Conservation (phyloP, 2,329 filamentous ascomycete genomes). For the Tolypocladium capitatum region DNA sequence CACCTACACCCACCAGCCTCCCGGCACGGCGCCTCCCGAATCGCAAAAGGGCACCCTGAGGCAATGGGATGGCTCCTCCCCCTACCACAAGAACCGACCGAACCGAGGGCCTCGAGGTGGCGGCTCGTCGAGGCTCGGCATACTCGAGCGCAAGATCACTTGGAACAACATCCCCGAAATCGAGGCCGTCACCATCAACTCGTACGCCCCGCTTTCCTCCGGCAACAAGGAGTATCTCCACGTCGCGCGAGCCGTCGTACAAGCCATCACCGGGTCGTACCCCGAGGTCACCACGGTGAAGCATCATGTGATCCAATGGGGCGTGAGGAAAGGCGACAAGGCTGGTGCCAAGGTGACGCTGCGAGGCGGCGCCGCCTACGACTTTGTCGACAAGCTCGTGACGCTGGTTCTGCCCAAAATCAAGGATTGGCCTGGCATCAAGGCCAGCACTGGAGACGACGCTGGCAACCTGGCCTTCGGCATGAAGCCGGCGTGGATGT, state of each 20-base stretch:
- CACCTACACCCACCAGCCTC: slow-evolving; percentile 74
- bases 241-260: slow-evolving; percentile 70
- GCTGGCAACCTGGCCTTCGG: slow-evolving; percentile 82
- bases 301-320: slow-evolving; percentile 62
- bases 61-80: slow-evolving; percentile 78
- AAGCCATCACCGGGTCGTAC: slow-evolving; percentile 71
- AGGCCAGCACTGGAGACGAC: slow-evolving; percentile 59
- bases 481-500: slow-evolving; percentile 59
- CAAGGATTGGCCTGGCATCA: slow-evolving; percentile 79
- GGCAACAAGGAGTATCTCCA: slow-evolving; percentile 65
- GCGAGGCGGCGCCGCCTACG: slow-evolving; percentile 66
- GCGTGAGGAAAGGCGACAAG: slow-evolving; percentile 55
- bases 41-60: slow-evolving; percentile 53
- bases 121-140: slow-evolving; percentile 45
- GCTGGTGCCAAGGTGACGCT: slow-evolving; percentile 68
- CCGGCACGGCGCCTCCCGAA: slow-evolving; percentile 48
- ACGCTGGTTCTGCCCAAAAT: slow-evolving; percentile 87
- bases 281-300: slow-evolving; percentile 57
- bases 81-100: slow-evolving; percentile 86
- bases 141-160: slow-evolving; percentile 60
- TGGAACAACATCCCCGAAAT: slow-evolving; percentile 81
- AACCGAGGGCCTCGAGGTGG: slow-evolving; percentile 73
- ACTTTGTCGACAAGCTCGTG: slow-evolving; percentile 82
- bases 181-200: slow-evolving; percentile 67
- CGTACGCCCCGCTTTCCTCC: slow-evolving; percentile 55